Conservation (phyloP, 106 monocot species). For the Iris macrosiphon region DNA sequence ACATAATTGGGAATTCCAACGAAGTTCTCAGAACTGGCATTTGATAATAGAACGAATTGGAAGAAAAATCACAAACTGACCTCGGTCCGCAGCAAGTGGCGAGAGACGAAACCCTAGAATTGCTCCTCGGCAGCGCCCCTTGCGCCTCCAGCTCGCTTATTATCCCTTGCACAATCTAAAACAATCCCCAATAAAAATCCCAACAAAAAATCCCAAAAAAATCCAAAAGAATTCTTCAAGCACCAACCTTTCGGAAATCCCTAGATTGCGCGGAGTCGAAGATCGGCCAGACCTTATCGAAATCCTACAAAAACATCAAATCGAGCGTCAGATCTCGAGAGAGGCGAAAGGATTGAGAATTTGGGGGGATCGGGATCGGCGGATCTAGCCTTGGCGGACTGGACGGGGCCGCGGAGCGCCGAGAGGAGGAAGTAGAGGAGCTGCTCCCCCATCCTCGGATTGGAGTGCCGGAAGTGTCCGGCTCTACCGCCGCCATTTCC, state of each 20-base stretch:
- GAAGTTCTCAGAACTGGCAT: too few species aligned
- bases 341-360: too few species aligned
- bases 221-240: too few species aligned
- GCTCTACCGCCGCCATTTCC: slow-evolving; percentile 26
- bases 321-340: too few species aligned
- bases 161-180: slow-evolving; percentile 19
- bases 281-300: slow-evolving; percentile 96
- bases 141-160: slow-evolving; percentile 95
- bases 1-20: too few species aligned
- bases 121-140: slow-evolving; percentile 93
- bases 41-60: not conserved
- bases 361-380: too few species aligned
- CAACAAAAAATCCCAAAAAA: too few species aligned
- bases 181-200: too few species aligned
- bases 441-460: slow-evolving; percentile 92
- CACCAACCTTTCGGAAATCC: slow-evolving; percentile 77
- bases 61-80: slow-evolving; percentile 19
- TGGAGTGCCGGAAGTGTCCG: slow-evolving; percentile 90
- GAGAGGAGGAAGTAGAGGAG: slow-evolving; percentile 98
- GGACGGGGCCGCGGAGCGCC: slow-evolving; percentile 87
- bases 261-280: slow-evolving; percentile 87
- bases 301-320: slow-evolving; percentile 44
- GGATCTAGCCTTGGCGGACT: slow-evolving; percentile 96
- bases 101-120: slow-evolving; percentile 96
- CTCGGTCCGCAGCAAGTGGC: slow-evolving; percentile 97